Percentiles rank a stretch among this genome's conserved stretches.
Evolutionary conservation across 306 rosid genomes (phyloP).

Genomic region (Cyclanthera cordifolia): DNA sequence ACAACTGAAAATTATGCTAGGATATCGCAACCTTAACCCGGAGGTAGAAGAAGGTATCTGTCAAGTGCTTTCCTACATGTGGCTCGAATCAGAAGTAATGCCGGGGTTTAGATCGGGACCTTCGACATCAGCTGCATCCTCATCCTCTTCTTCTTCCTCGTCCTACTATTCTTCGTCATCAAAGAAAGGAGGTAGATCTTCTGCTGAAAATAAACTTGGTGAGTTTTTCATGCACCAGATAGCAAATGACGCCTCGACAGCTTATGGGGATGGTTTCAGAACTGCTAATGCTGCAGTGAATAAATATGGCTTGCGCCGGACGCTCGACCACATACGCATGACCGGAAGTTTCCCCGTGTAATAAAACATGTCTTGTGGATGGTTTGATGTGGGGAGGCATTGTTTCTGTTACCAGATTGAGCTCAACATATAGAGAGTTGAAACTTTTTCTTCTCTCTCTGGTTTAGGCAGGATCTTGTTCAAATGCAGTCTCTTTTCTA

Average conservation of each 20-base stretch:
- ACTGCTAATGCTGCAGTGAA: slow-evolving; percentile 78
- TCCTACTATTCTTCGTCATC: slow-evolving; percentile 35
- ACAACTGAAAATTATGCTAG: slow-evolving; percentile 26
- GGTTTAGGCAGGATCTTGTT: slow-evolving; percentile 23
- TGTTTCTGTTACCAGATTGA: not conserved
- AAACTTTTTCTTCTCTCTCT: too few relatives aligned
- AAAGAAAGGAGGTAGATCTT: slow-evolving; percentile 73
- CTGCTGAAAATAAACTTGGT: slow-evolving; percentile 64
- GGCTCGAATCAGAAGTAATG: slow-evolving; percentile 96
- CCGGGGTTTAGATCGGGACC: slow-evolving; percentile 45
- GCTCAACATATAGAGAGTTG: not conserved
- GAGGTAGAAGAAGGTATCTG: slow-evolving; percentile 98
- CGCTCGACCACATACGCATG: slow-evolving; percentile 67
- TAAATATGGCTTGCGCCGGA: slow-evolving; percentile 57
- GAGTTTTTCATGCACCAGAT: slow-evolving; percentile 88
- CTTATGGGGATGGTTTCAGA: slow-evolving; percentile 91
- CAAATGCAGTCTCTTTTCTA: slow-evolving; percentile 18
- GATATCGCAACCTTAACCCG: slow-evolving; percentile 70
- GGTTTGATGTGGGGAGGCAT: not conserved
- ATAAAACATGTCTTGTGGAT: slow-evolving; percentile 8
- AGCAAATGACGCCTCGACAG: slow-evolving; percentile 68
- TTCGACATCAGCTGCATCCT: slow-evolving; percentile 52
- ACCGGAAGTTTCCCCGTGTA: slow-evolving; percentile 71
- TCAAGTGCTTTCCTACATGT: slow-evolving; percentile 81
- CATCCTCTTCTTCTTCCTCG: slow-evolving; percentile 31